Evolutionary conservation across 129 eudicot species (phyloP), one percentile per base, ranked within the genome.

Genomic region (Flaveria bidentis): DNA sequence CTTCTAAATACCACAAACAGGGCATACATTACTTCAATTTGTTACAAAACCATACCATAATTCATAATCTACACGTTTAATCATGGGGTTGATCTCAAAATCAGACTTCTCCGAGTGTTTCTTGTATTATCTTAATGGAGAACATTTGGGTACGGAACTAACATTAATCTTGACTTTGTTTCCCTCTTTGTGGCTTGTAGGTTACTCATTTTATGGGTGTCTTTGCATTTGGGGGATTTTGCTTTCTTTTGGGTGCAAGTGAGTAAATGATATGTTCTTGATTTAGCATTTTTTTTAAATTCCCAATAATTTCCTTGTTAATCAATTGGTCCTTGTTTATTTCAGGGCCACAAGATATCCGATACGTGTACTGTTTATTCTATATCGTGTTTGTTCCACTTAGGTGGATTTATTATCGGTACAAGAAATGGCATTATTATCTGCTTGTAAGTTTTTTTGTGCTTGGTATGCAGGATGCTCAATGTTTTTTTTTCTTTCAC

Each of bases 221-320:
- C 67, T 81, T 95, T 79, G 92, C 93, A 14, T 95, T 95, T 80
- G 99, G 99, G 49, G 91, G 89, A 62, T 95, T 95, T 84, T 95
- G 99, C 95, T 95, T 91, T 82, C 80, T 95, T 25, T 82, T 95
- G 86, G 99, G 99, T 71, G 97, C 99, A 89, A 91, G 99, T 95
- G 75, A 89, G 99, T 91, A 73, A 61, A 39, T 36, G 3, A 46
- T 49, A 18, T 68, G 49, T 33, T 17, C 8, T 76, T 50, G 9
- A 50, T 68, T 78, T 50, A 76, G 3, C 73, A 6, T 56, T 42
- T 0, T 23, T 23, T 2, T 36, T 64, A n/a, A 18, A 28, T 30
- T 41, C 30, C 8, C 46, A 53, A 20, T 28, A 5, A 49, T 1
- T 30, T 57, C 33, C 22, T 51, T 52, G 50, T 33, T 63, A 9